A percentile compares a stretch with the other conserved stretches of the same genome.
phyloP scores from a whole-genome alignment of 2,329 filamentous ascomycete species.

The Venturia nashicola region DNA sequence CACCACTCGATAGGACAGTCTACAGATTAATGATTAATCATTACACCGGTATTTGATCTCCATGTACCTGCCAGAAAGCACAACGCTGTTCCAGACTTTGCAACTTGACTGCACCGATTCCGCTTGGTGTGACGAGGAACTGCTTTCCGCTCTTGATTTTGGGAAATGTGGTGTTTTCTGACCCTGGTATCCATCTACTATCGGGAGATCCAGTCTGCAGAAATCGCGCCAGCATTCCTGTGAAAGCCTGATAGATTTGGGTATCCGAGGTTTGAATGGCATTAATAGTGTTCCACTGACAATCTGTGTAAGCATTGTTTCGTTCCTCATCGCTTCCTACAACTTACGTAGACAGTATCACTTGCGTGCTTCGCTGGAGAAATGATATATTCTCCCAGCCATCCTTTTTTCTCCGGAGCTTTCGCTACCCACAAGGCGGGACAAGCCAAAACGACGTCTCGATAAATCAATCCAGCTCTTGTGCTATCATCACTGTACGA shows the following conservation, averaged over 20 bases:
- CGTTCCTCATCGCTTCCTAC: not conserved
- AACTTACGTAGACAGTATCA: slow-evolving; percentile 43
- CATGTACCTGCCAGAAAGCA: slow-evolving; percentile 40
- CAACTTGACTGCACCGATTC: slow-evolving; percentile 31
- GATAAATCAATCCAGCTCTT: slow-evolving; percentile 44
- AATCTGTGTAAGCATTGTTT: not conserved
- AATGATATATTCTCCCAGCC: slow-evolving; percentile 48
- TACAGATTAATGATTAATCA: not conserved
- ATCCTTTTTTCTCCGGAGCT: slow-evolving; percentile 33
- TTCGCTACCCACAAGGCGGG: slow-evolving; percentile 45
- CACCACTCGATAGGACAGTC: too few relatives aligned
- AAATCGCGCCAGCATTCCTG: slow-evolving; percentile 48
- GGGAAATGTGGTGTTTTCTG: slow-evolving; percentile 33
- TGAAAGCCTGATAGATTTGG: slow-evolving; percentile 43
- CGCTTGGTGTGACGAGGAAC: slow-evolving; percentile 37
- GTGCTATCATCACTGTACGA: slow-evolving; percentile 38
- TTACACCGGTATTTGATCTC: slow-evolving; percentile 34
- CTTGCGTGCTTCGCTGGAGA: slow-evolving; percentile 45
- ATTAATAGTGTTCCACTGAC: slow-evolving; percentile 43
- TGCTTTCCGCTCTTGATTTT: slow-evolving; percentile 29
- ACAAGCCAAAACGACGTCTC: slow-evolving; percentile 47
- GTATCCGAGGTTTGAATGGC: slow-evolving; percentile 39
- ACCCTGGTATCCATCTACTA: slow-evolving; percentile 38
- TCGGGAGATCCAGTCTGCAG: slow-evolving; percentile 49
- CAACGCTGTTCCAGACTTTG: slow-evolving; percentile 35